Conservation (phyloP, 495 filamentous ascomycete species). For the Aspergillus taichungensis region DNA sequence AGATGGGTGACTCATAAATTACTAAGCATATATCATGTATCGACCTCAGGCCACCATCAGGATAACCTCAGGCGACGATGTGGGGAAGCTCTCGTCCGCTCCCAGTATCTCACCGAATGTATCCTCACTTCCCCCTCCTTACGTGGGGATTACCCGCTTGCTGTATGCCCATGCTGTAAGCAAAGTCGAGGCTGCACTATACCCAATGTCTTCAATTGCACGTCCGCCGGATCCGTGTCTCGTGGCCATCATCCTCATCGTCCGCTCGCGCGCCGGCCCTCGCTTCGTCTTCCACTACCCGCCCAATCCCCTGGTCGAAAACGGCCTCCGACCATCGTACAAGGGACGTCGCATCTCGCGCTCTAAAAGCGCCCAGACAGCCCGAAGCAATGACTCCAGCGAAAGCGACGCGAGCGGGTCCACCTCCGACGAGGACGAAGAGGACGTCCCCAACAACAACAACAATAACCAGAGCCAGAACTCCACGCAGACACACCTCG, state of each 20-base stretch:
- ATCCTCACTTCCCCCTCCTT: too few relatives aligned
- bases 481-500: slow-evolving; percentile 5
- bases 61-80: too few relatives aligned
- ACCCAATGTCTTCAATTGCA: slow-evolving; percentile 39
- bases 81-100: too few relatives aligned
- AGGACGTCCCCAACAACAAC: slow-evolving; percentile 20
- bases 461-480: slow-evolving; percentile 1
- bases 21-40: too few relatives aligned
- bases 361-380: slow-evolving; percentile 19
- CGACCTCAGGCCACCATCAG: too few relatives aligned
- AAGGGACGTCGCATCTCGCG: slow-evolving; percentile 29
- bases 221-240: slow-evolving; percentile 53
- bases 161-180: too few relatives aligned
- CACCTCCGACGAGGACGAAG: slow-evolving; percentile 44
- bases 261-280: slow-evolving; percentile 71
- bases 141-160: too few relatives aligned
- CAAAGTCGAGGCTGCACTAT: neutral
- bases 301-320: slow-evolving; percentile 45
- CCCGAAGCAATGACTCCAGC: slow-evolving; percentile 32
- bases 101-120: too few relatives aligned
- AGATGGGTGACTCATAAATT: too few relatives aligned
- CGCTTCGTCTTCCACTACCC: slow-evolving; percentile 91
- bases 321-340: slow-evolving; percentile 25
- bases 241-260: slow-evolving; percentile 72
- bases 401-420: slow-evolving; percentile 40